Evolutionary conservation across 768 basidiomycete genomes (phyloP), one percentile per base, ranked within the genome.

Genomic region (Boletus pseudo-olivaceus): DNA sequence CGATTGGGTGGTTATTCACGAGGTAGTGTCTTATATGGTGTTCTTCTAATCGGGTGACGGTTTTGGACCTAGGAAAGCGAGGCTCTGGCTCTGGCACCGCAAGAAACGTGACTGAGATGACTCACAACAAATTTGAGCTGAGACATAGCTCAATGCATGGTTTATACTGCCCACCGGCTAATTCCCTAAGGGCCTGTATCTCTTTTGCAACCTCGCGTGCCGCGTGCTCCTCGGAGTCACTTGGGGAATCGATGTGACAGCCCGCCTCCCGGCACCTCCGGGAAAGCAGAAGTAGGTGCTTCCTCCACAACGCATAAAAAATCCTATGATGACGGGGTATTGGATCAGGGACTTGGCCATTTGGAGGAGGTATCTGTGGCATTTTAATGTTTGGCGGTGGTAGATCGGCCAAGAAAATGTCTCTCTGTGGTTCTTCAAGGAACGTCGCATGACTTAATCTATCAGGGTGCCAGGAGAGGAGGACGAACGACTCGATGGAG

Each of bases 381-480:
- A 43, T 23, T n/a, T 69, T 53, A 3, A 51, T 19, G 49, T 56
- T 27, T 4, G 53, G 46, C 1, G 68, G 61, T 26, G 64, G 63
- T 41, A 70, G 52, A 40, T 64, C 62, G 9, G 64, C 63, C 49
- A 80, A 70, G 8, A 90, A 87, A 38, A 84, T 65, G 1, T 73
- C 68, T 55, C 64, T 59, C 47, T 81, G 79, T 0, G 82, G 81
- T 43, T 82, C 80, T 2, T 81, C 79, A 54, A 94, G 76, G 70
- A 88, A 92, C 0, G 91, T 93, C 3, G 88, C 91, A 56, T 93
- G 91, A 0, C 91, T 88, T 0, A 93, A 73, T 40, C 91, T 75
- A 48, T 85, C 76, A 0, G 90, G 90, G 20, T 70, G 67, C 67
- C 78, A 84, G 1, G 81, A 80, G 0, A 93, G 77, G 12, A 93